These are phyloP conservation scores for Paecilomyces variotii DNA, from an alignment of 2,329 filamentous ascomycete species.

Conservation along the genomic window DNA sequence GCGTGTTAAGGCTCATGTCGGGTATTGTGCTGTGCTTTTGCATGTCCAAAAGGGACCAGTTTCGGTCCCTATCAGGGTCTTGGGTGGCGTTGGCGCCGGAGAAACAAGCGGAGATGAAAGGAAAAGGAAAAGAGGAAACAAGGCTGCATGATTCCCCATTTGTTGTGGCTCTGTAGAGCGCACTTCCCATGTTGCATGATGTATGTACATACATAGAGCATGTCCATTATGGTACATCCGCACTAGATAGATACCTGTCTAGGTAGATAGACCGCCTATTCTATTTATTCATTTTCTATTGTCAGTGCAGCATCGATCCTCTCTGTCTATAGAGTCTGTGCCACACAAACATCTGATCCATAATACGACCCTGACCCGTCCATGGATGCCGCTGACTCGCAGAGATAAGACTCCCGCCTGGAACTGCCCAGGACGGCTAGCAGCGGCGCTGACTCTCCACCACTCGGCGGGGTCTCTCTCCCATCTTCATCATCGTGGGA, in stretches of 20 bases:
- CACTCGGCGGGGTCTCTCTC: constrained; percentile 5
- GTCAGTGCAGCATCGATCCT: too few relatives aligned
- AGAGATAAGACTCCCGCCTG: constrained; percentile 8
- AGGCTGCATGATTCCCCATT: background rate
- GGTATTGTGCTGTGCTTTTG: background rate
- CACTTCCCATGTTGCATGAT: background rate
- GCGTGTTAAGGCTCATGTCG: background rate
- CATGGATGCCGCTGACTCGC: constrained; percentile 28
- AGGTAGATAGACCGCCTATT: background rate
- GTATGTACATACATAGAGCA: background rate
- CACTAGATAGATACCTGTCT: background rate
- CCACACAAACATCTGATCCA: background rate
- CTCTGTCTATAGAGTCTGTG: too few relatives aligned
- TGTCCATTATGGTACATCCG: background rate
- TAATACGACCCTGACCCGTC: constrained; percentile 41
- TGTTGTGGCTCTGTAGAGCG: background rate
- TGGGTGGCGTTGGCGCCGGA: background rate
- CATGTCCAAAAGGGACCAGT: background rate
- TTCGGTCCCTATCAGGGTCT: background rate
- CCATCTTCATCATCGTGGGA: background rate
- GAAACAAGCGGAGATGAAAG: background rate
- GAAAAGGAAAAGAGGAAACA: background rate
- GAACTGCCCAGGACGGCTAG: constrained; percentile 17
- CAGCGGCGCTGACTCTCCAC: background rate
- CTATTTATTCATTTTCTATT: background rate